Evolutionary conservation across 768 basidiomycete species (phyloP), one percentile per base, ranked within the genome.

Genomic region (Leccinum incarnatum): DNA sequence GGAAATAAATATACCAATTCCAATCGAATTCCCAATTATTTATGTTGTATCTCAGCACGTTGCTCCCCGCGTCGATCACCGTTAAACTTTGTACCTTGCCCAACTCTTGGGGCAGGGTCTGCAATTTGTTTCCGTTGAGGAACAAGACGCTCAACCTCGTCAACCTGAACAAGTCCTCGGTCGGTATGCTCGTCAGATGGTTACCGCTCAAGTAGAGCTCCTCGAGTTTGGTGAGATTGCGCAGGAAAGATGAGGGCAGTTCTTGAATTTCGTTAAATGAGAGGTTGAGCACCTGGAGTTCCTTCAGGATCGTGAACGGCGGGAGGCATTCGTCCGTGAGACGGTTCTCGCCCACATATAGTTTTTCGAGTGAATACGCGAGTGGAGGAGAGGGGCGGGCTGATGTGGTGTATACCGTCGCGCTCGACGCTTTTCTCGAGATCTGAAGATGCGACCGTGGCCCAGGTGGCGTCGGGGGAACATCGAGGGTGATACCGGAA

Each of bases 1-100:
- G 45, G 21, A 34, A 6, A 25, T 1, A 27, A 21, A 23, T 84
- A 51, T 63, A 96, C 96, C 97, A 98, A 71, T 99, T 98, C 95
- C 95, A 98, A 75, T 99, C 97, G 72, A 95, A 98, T 71, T 96
- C 93, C 89, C 89, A 95, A 68, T 99, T 99, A 65, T 93, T 91
- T 65, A 97, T 94, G 70, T 98, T 99, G 75, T 98, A 98, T 81
- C 91, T 93, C 74, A 99, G 78, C 54, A 85, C 74, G 71, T 99
- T 99, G 71, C 89, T 95, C 7, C 97, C 95, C 5, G 91, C 95
- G 69, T 99, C 97, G 64, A 99, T 79, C 32, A 90, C 84, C 54
- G 80, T 83, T 67, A 99, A 76, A 50, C 81, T 86, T 69, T 83
- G 81, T 59, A 97, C 83, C 69, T 93, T 92, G 40, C 87, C 88